Conservation (phyloP, 345 rosid genomes). For the Moricandia arvensis region DNA sequence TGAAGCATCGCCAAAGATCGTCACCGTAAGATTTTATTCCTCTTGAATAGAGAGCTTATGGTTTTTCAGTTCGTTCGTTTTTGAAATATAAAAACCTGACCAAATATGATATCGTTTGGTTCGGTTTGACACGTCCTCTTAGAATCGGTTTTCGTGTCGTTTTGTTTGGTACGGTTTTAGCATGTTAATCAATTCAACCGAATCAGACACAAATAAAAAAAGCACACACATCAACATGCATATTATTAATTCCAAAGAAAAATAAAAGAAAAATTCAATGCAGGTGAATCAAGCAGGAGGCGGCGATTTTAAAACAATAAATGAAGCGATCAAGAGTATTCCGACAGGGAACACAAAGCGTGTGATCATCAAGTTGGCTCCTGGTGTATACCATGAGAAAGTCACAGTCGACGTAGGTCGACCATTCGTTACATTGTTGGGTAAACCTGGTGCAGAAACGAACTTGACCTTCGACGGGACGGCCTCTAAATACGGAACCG, state of each 20-base stretch:
- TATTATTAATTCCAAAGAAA: neutral
- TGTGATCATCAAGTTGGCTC: constrained; percentile 51
- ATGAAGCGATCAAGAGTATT: constrained; percentile 51
- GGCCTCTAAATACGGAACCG: constrained; percentile 48
- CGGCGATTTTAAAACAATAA: constrained; percentile 46
- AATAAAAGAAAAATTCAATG: neutral
- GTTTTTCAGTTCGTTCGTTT: neutral
- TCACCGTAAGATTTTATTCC: constrained; percentile 38
- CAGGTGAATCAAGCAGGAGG: constrained; percentile 34
- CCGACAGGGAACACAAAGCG: constrained; percentile 51
- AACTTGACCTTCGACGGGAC: constrained; percentile 44
- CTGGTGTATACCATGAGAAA: constrained; percentile 57
- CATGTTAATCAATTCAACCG: neutral
- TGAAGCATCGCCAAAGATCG: constrained; percentile 34
- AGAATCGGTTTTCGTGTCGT: neutral
- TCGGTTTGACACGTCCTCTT: neutral
- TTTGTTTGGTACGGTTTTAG: neutral
- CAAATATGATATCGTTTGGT: neutral
- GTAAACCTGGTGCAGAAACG: constrained; percentile 44
- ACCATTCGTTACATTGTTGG: constrained; percentile 56
- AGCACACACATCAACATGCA: neutral
- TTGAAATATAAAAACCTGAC: neutral
- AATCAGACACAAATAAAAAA: too few species aligned
- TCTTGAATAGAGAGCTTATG: neutral
- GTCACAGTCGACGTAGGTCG: constrained; percentile 42